phyloP scores from a whole-genome alignment of 768 basidiomycete genomes.

The Tricholoma matsutake region DNA sequence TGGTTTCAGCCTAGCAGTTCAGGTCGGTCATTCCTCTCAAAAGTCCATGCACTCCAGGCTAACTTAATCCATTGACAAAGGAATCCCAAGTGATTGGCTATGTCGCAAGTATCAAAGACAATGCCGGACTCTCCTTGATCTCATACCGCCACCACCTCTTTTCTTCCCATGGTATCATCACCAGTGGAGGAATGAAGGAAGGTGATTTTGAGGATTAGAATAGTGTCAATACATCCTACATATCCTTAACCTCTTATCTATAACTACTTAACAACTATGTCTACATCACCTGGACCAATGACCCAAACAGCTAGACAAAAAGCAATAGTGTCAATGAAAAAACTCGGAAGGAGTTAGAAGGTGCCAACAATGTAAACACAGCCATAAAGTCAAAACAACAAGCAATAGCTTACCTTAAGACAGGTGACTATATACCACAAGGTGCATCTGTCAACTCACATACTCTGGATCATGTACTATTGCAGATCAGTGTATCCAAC shows the following conservation, averaged over 20 bases:
- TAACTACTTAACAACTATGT: not conserved
- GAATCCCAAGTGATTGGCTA: constrained; percentile 74
- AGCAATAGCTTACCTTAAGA: not conserved
- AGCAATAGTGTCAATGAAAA: not conserved
- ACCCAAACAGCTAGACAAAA: not conserved
- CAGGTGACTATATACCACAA: too few species aligned
- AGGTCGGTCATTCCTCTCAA: constrained; percentile 20
- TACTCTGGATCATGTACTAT: not conserved
- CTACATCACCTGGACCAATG: not conserved
- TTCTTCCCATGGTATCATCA: too few species aligned
- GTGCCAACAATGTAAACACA: not conserved
- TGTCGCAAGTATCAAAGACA: constrained; percentile 54
- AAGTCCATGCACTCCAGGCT: not conserved
- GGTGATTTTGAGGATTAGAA: not conserved
- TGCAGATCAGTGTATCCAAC: not conserved
- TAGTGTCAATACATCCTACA: not conserved
- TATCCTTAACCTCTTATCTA: not conserved
- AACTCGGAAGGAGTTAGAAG: not conserved
- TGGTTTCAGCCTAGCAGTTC: constrained; percentile 30
- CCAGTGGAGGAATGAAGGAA: not conserved
- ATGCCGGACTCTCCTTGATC: constrained; percentile 23
- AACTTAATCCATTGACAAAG: constrained; percentile 24
- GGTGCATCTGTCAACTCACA: too few species aligned
- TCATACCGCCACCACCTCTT: not conserved
- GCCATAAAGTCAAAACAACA: too few species aligned